Percentiles rank a stretch among this genome's conserved stretches.
These are phyloP conservation scores for Alternaria infectoria DNA, from an alignment of 2,329 filamentous ascomycete species.

Conservation along the genomic window DNA sequence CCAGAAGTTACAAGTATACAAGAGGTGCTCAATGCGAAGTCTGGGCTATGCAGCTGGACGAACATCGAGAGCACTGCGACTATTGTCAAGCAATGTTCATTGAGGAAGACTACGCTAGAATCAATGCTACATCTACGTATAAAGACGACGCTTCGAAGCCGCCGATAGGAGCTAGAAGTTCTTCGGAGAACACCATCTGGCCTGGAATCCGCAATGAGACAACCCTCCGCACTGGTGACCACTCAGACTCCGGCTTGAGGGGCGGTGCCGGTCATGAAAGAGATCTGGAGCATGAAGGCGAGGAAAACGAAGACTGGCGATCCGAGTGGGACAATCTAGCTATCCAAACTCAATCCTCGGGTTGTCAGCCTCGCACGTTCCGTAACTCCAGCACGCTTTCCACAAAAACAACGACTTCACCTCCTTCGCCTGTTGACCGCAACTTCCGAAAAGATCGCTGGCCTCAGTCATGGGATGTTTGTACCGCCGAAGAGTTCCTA, in stretches of 20 bases:
- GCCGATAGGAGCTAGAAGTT: background rate
- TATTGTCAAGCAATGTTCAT: background rate
- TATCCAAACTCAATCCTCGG: background rate
- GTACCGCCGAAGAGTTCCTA: background rate
- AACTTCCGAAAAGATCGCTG: background rate
- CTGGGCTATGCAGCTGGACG: constrained; percentile 1
- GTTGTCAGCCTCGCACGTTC: background rate
- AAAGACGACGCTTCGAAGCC: constrained; percentile 3
- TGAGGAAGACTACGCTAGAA: background rate
- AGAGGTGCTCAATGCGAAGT: background rate
- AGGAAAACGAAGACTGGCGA: constrained; percentile 3
- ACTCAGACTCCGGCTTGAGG: background rate
- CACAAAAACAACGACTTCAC: background rate
- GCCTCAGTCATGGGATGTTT: background rate
- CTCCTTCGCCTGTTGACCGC: background rate
- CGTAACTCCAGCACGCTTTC: constrained; percentile 5
- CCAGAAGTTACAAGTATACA: background rate
- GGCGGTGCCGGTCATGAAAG: background rate
- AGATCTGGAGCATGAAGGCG: background rate
- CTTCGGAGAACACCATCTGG: background rate
- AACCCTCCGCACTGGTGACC: background rate
- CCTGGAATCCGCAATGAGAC: background rate
- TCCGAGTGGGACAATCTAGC: constrained; percentile 2
- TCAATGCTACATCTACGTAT: background rate
- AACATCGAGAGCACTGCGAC: constrained; percentile 2